phyloP scores from a whole-genome alignment of 2,329 filamentous ascomycete species.

The Colletotrichum sp. region DNA sequence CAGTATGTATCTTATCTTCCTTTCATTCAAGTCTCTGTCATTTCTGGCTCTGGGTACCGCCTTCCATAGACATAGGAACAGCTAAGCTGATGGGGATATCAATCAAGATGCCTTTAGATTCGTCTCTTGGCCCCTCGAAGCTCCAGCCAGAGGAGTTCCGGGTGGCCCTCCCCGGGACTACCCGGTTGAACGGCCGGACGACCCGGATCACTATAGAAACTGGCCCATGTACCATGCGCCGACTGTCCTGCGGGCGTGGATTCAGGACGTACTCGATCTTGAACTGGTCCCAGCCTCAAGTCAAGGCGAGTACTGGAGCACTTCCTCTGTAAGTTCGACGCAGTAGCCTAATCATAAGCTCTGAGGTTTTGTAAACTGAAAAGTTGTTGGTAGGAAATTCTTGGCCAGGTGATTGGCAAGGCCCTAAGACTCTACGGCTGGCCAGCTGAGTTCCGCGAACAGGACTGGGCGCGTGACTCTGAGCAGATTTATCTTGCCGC shows the following conservation, averaged over 20 bases:
- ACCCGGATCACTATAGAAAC: constrained; percentile 2
- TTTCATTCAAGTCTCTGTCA: neutral
- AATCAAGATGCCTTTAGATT: neutral
- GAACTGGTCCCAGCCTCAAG: neutral
- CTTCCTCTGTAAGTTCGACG: neutral
- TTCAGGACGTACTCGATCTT: neutral
- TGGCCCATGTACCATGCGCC: constrained; percentile 14
- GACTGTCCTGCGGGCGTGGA: neutral
- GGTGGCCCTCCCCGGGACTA: neutral
- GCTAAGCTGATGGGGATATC: neutral
- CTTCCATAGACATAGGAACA: neutral
- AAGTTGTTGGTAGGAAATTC: neutral
- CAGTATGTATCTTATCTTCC: neutral
- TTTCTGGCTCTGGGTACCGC: neutral
- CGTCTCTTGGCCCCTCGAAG: neutral
- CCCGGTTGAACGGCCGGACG: neutral
- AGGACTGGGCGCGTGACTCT: constrained; percentile 1
- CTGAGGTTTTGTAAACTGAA: neutral
- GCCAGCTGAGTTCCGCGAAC: neutral
- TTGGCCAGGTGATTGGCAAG: neutral
- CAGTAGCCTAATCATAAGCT: neutral
- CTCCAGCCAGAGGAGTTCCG: neutral
- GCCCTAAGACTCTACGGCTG: neutral
- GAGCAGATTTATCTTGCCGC: neutral
- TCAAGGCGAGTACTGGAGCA: neutral